These are phyloP conservation scores for Auricularia sp. DNA, from an alignment of 768 basidiomycete genomes.

Conservation along the genomic window DNA sequence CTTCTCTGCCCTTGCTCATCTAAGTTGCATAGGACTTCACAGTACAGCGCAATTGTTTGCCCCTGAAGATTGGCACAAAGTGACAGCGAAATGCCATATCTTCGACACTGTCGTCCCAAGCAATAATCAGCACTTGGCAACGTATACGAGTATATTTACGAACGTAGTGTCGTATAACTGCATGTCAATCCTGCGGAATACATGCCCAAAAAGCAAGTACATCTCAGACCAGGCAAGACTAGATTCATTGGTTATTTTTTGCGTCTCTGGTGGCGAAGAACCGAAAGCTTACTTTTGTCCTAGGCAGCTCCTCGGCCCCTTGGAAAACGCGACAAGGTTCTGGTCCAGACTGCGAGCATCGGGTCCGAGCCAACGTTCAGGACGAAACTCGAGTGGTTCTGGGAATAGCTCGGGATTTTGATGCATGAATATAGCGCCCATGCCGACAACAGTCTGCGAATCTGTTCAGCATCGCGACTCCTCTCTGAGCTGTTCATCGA, in stretches of 20 bases:
- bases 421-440: constrained; percentile 32
- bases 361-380: constrained; percentile 34
- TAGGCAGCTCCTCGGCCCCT: constrained; percentile 35
- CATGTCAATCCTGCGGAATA: constrained; percentile 31
- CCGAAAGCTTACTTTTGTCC: constrained; percentile 32
- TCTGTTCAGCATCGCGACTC: not conserved
- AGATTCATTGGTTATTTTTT: not conserved
- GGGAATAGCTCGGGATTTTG: constrained; percentile 31
- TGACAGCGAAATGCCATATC: too few species aligned
- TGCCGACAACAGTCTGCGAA: constrained; percentile 31
- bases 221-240: constrained; percentile 38
- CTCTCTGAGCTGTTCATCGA: not conserved
- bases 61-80: too few species aligned
- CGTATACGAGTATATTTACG: too few species aligned
- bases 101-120: too few species aligned
- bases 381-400: constrained; percentile 29
- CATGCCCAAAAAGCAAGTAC: constrained; percentile 30
- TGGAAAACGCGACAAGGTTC: constrained; percentile 34
- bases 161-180: constrained; percentile 21
- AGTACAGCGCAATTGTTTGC: too few species aligned
- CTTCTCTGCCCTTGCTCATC: too few species aligned
- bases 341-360: constrained; percentile 29
- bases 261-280: not conserved
- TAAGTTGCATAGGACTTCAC: too few species aligned
- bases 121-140: too few species aligned